Base-by-base conservation (phyloP, 1,139 yeast species). In the Sugiyamaella castrensis region DNA sequence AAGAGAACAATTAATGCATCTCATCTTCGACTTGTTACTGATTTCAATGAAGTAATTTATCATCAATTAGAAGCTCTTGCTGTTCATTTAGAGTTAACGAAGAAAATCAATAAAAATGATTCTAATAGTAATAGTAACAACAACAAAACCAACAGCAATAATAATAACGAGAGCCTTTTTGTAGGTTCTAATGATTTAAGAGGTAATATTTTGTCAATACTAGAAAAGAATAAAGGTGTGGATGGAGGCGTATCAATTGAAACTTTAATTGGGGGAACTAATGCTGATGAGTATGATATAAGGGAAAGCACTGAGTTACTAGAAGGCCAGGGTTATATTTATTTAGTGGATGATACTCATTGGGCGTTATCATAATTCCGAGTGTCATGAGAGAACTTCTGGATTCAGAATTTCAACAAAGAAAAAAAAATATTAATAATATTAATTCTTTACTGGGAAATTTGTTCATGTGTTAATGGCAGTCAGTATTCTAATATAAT, bases 1-100 rank as follows among this genome's bases (percentile, higher is more conserved):
- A 82, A 79, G 64, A 81, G 82, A 53, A 78, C 76, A 51, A 71
- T 88, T 35, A 88, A 82, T 60, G 80, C 82, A 52, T 80, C 86
- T 10, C 75, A 78, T 4, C 76, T 88, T 46, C 75, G 76, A 31
- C 77, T 75, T 46, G 71, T 89, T 11, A 74, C 73, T 8, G 91
- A 87, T 62, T 84, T 79, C 64, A 87, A 88, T 64, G 86, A 85
- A 61, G 81, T 89, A 16, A 64, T 85, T 32, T 84, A 87, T 60
- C 96, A 91, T 65, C 80, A 81, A 58, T 71, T 91, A 50, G 80
- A 82, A 55, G 92, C 92, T 5, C 79, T 87, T 44, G 74, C 79
- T 52, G 74, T 77, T 48, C 91, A 84, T 60, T 56, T 68, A 32
- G 53, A 53, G 34, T 54, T 55, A 47, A 60, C 67, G n/a, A 50